Percentiles rank a stretch among this genome's conserved stretches.
Conservation (phyloP, 345 rosid genomes). For the Sonneratia caseolaris region DNA sequence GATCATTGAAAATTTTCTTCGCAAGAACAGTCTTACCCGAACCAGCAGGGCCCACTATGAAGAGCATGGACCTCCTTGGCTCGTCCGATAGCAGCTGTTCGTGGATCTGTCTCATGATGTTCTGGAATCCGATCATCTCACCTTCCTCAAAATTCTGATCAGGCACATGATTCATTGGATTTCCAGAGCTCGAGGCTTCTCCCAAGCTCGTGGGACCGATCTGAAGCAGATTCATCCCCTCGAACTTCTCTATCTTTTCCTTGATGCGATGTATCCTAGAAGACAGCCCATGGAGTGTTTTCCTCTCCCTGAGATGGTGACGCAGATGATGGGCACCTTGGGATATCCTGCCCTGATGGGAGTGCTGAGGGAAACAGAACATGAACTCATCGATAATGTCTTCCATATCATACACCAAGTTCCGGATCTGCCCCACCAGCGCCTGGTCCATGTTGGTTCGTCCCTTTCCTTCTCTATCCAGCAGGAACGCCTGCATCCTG, state of each 20-base stretch:
- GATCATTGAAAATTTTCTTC: conserved; percentile 9
- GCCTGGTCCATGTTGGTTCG: conserved; percentile 6
- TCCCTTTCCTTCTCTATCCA: conserved; percentile 2
- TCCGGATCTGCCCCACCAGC: conserved; percentile 23
- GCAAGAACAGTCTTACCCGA: conserved; percentile 19
- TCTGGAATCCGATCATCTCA: conserved; percentile 10
- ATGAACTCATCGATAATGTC: conserved; percentile 17
- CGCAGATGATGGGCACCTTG: background rate
- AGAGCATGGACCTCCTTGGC: background rate
- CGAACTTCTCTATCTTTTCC: background rate
- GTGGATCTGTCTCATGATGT: background rate
- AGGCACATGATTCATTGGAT: background rate
- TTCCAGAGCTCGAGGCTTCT: conserved; percentile 9
- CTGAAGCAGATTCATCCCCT: background rate
- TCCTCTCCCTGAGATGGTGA: background rate
- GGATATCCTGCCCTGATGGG: background rate
- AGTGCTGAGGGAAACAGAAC: background rate
- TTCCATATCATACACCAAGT: conserved; percentile 17
- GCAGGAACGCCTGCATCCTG: conserved; percentile 2
- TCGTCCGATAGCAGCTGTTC: conserved; percentile 10
- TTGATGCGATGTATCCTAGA: background rate
- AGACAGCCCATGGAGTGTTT: conserved; percentile 3
- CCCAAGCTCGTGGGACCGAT: background rate
- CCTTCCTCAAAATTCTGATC: background rate
- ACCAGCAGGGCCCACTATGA: conserved; percentile 14